Base-by-base conservation (phyloP, 768 basidiomycete species). In the Boletus vermiculosoides region DNA sequence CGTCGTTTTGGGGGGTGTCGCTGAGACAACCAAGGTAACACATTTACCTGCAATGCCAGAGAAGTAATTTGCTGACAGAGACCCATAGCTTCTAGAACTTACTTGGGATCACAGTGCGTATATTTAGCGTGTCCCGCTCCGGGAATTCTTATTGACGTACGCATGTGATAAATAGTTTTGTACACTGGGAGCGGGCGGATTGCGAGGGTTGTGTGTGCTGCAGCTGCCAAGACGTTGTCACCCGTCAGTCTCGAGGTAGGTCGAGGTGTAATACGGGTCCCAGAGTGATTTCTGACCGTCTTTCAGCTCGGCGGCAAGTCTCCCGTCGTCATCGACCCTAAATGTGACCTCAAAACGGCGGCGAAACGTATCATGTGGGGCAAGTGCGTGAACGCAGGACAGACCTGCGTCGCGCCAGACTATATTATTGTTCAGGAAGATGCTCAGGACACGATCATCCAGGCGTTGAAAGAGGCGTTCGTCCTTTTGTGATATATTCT, bases 281-380 rank as follows among this genome's bases (percentile, higher is more conserved):
- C 0, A n/a, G 28, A 22, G 13, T 25, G 47, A 50, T 2, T 18
- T 3, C 6, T 45, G 42, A 60, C 30, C 0, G 9, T 46, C 20
- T 56, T 54, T 28, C 58, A 84, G 84, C 83, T 85, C 30, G 84
- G 83, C 66, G 86, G 90, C 25, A 91, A 92, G 69, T 85, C 81
- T 1, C 90, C 91, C 1, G 88, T 84, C 20, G 76, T 93, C 58
- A 74, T 94, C 44, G 88, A 92, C 68, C 78, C 88, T 0, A 77
- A 75, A 22, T 84, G 82, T 52, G 86, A 94, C 66, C 72, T 93
- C 49, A 77, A 84, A 55, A 73, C 78, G 5, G 79, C 86, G 0
- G 88, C 89, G 3, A 80, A 79, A 42, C 80, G 92, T n/a, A 77
- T 94, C 44, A 69, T 92, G 36, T 93, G 90, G 89, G 90, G 90